Conservation (phyloP, 2,329 filamentous ascomycete genomes). For the Microdochium bolleyi region DNA sequence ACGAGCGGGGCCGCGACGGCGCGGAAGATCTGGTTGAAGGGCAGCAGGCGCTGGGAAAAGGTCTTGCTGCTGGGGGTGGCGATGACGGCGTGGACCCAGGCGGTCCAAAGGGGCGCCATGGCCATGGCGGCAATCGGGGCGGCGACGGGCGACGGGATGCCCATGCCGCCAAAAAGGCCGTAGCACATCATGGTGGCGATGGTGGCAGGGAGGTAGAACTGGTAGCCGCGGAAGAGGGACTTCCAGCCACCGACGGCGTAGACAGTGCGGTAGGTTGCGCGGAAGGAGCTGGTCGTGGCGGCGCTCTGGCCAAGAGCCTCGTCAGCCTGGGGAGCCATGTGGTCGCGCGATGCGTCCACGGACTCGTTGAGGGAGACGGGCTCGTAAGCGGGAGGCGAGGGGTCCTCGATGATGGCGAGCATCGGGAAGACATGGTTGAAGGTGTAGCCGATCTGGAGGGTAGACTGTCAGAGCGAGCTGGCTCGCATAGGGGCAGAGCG, state of each 20-base stretch:
- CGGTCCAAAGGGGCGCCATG: constrained; percentile 61
- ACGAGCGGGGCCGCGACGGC: constrained; percentile 63
- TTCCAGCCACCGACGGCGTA: constrained; percentile 53
- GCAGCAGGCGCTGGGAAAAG: constrained; percentile 64
- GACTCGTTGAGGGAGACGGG: constrained; percentile 36
- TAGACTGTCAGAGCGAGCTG: constrained; percentile 6
- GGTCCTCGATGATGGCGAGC: constrained; percentile 51
- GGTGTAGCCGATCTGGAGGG: constrained; percentile 39
- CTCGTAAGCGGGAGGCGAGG: constrained; percentile 46
- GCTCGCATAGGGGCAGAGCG: neutral
- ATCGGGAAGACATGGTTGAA: constrained; percentile 41
- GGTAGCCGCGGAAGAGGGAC: constrained; percentile 63
- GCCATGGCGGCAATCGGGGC: constrained; percentile 51
- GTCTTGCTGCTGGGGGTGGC: constrained; percentile 54
- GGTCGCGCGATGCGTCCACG: constrained; percentile 22
- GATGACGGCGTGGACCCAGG: constrained; percentile 84
- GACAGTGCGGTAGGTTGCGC: constrained; percentile 46
- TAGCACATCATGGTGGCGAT: constrained; percentile 27
- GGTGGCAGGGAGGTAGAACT: constrained; percentile 34
- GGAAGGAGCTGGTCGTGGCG: constrained; percentile 42
- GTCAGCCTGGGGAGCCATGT: constrained; percentile 23
- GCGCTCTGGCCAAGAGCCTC: constrained; percentile 23
- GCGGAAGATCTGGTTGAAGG: constrained; percentile 54
- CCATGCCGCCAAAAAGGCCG: constrained; percentile 30
- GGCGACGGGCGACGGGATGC: constrained; percentile 36